Evolutionary conservation across 768 basidiomycete species (phyloP).

Genomic region (Auricularia sp.): DNA sequence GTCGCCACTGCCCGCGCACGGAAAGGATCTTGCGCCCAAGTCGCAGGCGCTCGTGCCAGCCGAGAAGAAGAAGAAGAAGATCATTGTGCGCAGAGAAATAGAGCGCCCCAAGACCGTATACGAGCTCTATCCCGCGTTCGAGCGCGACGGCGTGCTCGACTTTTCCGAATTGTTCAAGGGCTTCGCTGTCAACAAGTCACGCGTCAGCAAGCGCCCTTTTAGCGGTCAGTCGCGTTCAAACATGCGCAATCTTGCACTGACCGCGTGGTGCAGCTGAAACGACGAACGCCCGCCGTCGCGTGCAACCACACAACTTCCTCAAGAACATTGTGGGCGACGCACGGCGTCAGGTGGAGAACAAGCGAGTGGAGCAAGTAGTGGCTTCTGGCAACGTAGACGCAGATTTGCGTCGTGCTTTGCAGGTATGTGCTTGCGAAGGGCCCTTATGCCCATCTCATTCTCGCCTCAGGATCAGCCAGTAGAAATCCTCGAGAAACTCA

Average conservation of each 20-base stretch:
- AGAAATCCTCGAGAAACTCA: conserved; percentile 30
- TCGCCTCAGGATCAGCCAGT: conserved; percentile 46
- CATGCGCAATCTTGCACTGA: conserved; percentile 7
- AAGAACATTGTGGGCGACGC: conserved; percentile 73
- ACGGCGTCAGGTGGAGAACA: conserved; percentile 63
- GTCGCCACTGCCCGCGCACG: neutral
- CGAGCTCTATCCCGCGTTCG: conserved; percentile 78
- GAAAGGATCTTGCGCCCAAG: conserved; percentile 19
- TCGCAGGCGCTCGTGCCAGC: conserved; percentile 38
- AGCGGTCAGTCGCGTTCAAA: conserved; percentile 36
- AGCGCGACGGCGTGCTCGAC: conserved; percentile 62
- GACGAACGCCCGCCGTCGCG: conserved; percentile 48
- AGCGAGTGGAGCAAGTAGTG: conserved; percentile 67
- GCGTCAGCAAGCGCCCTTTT: conserved; percentile 60
- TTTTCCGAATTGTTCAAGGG: conserved; percentile 87
- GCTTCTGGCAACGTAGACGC: conserved; percentile 69
- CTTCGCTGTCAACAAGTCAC: conserved; percentile 60
- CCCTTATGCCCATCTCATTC: conserved; percentile 1
- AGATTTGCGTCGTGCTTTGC: conserved; percentile 62
- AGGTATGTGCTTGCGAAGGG: conserved; percentile 33
- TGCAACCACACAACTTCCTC: conserved; percentile 56
- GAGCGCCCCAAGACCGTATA: conserved; percentile 79
- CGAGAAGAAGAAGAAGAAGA: conserved; percentile 40
- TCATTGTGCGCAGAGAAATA: conserved; percentile 54
- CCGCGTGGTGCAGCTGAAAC: conserved; percentile 47